A percentile compares a stretch with the other conserved stretches of the same genome.
Evolutionary conservation across 306 rosid genomes (phyloP).

Genomic region (Carpinus viminea): DNA sequence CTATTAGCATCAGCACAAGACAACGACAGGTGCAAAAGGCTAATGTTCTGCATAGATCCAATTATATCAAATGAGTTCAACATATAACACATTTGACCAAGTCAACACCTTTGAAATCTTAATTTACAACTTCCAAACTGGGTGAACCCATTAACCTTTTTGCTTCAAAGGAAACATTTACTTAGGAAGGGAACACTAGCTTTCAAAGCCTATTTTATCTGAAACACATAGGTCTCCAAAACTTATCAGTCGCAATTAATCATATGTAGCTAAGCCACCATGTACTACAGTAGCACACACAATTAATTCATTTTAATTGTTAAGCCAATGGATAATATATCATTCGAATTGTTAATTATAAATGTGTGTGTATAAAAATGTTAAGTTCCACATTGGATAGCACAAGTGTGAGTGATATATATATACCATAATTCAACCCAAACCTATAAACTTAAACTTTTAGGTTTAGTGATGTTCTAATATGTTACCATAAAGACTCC

Average conservation of each 20-base stretch:
- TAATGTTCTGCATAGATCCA: slow-evolving; percentile 28
- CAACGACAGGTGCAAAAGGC: slow-evolving; percentile 15
- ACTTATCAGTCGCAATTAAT: neutral
- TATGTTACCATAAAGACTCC: too few relatives aligned
- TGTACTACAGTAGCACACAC: neutral
- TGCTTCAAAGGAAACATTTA: neutral
- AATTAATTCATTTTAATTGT: neutral
- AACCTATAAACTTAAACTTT: too few relatives aligned
- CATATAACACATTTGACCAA: slow-evolving; percentile 18
- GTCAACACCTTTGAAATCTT: neutral
- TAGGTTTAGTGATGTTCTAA: too few relatives aligned
- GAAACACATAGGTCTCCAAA: neutral
- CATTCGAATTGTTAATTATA: neutral
- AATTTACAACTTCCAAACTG: neutral
- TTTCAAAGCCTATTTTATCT: neutral
- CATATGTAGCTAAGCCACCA: neutral
- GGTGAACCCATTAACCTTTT: neutral
- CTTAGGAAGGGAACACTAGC: neutral
- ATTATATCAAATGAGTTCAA: slow-evolving; percentile 17
- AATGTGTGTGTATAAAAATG: too few relatives aligned
- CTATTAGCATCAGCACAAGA: slow-evolving; percentile 25
- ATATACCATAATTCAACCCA: too few relatives aligned
- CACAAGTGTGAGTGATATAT: too few relatives aligned
- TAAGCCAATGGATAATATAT: neutral
- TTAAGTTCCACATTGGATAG: too few relatives aligned